These are phyloP conservation scores for Odontarrhena argentea DNA, from an alignment of 345 rosid species.

Conservation along the genomic window DNA sequence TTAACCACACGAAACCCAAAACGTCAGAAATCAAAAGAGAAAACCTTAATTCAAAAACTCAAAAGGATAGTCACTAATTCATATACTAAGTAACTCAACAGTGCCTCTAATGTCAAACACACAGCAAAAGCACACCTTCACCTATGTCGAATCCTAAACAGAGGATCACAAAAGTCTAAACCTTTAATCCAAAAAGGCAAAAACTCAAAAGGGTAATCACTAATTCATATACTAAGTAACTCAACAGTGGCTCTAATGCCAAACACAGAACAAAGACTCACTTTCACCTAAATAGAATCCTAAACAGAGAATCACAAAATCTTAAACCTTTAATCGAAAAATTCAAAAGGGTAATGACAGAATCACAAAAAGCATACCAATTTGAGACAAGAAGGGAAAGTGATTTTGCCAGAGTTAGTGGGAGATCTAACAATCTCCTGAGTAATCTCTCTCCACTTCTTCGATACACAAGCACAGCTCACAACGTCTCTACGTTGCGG, in stretches of 20 bases:
- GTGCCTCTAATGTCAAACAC: too few species aligned
- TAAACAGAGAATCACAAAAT: background rate
- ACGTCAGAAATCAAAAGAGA: too few species aligned
- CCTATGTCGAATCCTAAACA: background rate
- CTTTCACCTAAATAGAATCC: background rate
- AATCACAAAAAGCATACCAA: slow-evolving; percentile 45
- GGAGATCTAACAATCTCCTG: slow-evolving; percentile 61
- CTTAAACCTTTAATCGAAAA: background rate
- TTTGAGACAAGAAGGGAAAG: slow-evolving; percentile 92
- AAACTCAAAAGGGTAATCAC: background rate
- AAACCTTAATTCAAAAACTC: too few species aligned
- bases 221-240: background rate
- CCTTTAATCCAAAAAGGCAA: background rate
- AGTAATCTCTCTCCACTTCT: slow-evolving; percentile 78
- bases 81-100: too few species aligned
- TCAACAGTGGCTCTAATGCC: too few species aligned
- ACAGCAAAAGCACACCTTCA: background rate
- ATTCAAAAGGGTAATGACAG: background rate
- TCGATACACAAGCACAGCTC: slow-evolving; percentile 78
- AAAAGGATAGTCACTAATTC: background rate
- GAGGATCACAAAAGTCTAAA: background rate
- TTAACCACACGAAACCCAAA: too few species aligned
- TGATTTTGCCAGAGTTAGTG: slow-evolving; percentile 53
- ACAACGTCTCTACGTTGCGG: slow-evolving; percentile 73
- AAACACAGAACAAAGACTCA: too few species aligned